Evolutionary conservation across 1,284 basidiomycete species (phyloP).

Genomic region (Anthracocystis panici-leucophaei): DNA sequence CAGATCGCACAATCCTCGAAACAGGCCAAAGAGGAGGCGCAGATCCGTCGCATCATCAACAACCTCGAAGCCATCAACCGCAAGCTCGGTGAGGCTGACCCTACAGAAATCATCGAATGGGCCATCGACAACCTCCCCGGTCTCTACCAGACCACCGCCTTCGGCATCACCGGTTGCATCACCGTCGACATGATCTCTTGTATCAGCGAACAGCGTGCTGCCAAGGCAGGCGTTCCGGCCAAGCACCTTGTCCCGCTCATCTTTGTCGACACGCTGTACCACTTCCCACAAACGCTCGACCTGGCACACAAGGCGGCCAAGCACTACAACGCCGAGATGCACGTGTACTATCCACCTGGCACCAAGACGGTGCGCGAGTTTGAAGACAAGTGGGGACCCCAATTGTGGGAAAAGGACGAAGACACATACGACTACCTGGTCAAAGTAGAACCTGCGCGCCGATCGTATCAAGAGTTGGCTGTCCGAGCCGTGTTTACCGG

Average conservation of each 20-base stretch:
- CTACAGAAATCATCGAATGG: slow-evolving; percentile 66
- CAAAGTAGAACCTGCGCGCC: slow-evolving; percentile 93
- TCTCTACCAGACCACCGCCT: slow-evolving; percentile 69
- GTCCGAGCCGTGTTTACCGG: slow-evolving; percentile 94
- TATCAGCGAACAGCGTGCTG: slow-evolving; percentile 59
- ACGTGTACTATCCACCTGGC: slow-evolving; percentile 83
- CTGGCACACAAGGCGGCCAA: slow-evolving; percentile 83
- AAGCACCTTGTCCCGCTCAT: slow-evolving; percentile 69
- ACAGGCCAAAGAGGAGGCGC: slow-evolving; percentile 48
- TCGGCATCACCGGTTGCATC: slow-evolving; percentile 68
- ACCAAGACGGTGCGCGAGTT: slow-evolving; percentile 81
- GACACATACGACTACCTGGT: slow-evolving; percentile 90
- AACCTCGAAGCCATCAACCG: slow-evolving; percentile 65
- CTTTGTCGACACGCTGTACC: slow-evolving; percentile 86
- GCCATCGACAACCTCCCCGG: slow-evolving; percentile 68
- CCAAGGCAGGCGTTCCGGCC: slow-evolving; percentile 28
- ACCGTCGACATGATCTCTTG: slow-evolving; percentile 66
- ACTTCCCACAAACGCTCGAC: slow-evolving; percentile 91
- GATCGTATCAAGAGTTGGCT: slow-evolving; percentile 84
- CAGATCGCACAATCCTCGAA: slow-evolving; percentile 47
- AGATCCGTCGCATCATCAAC: slow-evolving; percentile 45
- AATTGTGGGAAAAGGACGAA: slow-evolving; percentile 90
- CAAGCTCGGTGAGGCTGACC: slow-evolving; percentile 61
- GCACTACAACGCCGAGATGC: slow-evolving; percentile 80
- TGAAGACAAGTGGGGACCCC: slow-evolving; percentile 82